These are phyloP conservation scores for Plasmopara muralis DNA, from an alignment of 352 stramenopile genomes.

Conservation along the genomic window DNA sequence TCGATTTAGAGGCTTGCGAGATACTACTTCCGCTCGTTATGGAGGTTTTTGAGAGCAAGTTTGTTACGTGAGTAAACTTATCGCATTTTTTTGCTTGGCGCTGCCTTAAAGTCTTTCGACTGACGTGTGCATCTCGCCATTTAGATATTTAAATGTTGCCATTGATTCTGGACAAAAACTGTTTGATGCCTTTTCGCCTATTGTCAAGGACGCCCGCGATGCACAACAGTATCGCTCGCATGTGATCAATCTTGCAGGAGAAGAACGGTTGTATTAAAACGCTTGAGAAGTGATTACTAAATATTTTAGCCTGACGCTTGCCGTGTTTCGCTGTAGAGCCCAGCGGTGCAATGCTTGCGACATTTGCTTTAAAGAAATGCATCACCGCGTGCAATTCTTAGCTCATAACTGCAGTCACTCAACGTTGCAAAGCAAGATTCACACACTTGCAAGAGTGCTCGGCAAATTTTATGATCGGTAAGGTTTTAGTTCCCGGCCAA, in stretches of 20 bases:
- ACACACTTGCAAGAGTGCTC: conserved; percentile 35
- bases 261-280: conserved; percentile 34
- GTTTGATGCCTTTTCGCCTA: conserved; percentile 64
- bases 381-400: conserved; percentile 34
- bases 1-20: conserved; percentile 70
- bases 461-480: conserved; percentile 33
- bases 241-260: conserved; percentile 62
- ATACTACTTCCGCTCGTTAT: conserved; percentile 73
- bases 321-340: conserved; percentile 15
- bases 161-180: conserved; percentile 56
- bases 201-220: conserved; percentile 60
- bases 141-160: conserved; percentile 50
- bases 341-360: conserved; percentile 62
- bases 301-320: conserved; percentile 4
- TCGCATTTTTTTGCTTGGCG: neutral
- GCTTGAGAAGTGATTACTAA: neutral
- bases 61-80: conserved; percentile 42
- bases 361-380: conserved; percentile 60
- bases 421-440: conserved; percentile 43
- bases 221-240: conserved; percentile 40
- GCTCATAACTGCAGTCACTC: conserved; percentile 24
- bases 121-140: conserved; percentile 1
- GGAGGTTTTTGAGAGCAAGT: conserved; percentile 58
- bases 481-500: neutral
- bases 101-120: conserved; percentile 3